Percentiles rank a stretch among this genome's conserved stretches.
phyloP scores from a whole-genome alignment of 345 rosid species.

The Camelina laxa region DNA sequence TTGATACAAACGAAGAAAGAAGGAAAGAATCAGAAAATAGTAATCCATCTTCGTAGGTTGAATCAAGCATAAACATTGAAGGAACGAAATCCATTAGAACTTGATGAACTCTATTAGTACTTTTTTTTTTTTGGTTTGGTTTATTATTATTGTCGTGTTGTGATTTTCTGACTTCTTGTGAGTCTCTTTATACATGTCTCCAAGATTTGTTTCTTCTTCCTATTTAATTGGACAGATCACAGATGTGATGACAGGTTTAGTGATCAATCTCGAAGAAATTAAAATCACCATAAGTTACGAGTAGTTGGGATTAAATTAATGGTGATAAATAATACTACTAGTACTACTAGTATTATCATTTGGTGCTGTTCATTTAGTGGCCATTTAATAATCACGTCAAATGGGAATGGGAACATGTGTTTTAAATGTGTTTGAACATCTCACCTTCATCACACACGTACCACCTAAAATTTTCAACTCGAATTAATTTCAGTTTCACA shows the following conservation, averaged over 20 bases:
- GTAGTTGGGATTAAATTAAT: conserved; percentile 30
- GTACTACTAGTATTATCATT: conserved; percentile 14
- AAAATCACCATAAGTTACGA: conserved; percentile 27
- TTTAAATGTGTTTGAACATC: conserved; percentile 28
- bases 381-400: conserved; percentile 34
- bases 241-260: conserved; percentile 29
- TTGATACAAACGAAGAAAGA: conserved; percentile 22
- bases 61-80: conserved; percentile 27
- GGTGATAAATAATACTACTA: not conserved
- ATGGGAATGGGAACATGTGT: conserved; percentile 27
- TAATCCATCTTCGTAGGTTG: conserved; percentile 28
- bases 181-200: conserved; percentile 32
- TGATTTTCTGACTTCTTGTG: conserved; percentile 1
- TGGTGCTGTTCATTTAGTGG: conserved; percentile 42
- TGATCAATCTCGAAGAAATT: conserved; percentile 21
- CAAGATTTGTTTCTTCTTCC: conserved; percentile 16
- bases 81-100: conserved; percentile 27
- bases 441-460: conserved; percentile 20
- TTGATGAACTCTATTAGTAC: not conserved
- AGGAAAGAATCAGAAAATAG: conserved; percentile 34
- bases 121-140: conserved; percentile 10
- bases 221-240: conserved; percentile 39
- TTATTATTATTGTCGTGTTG: not conserved
- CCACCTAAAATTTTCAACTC: conserved; percentile 6
- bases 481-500: not conserved